Conservation (phyloP, 164 flowering plant genomes). For the Houttuynia cordata region DNA sequence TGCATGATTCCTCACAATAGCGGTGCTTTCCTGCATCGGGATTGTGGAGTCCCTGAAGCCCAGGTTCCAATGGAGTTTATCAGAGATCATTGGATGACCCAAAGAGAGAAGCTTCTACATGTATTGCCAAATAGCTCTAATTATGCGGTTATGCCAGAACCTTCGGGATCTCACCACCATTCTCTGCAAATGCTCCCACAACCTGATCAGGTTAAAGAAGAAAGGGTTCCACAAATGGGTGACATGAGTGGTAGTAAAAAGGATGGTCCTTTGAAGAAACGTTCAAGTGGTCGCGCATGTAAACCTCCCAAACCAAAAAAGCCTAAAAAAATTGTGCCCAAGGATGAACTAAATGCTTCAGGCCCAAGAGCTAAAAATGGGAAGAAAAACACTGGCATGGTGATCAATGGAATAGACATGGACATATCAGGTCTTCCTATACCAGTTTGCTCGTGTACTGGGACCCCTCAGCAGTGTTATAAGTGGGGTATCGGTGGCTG, state of each 20-base stretch:
- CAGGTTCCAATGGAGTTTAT: slow-evolving; percentile 38
- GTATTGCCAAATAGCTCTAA: slow-evolving; percentile 35
- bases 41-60: slow-evolving; percentile 31
- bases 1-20: slow-evolving; percentile 25
- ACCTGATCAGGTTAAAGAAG: slow-evolving; percentile 25
- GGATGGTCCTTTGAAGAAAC: slow-evolving; percentile 39
- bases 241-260: slow-evolving; percentile 24
- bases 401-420: slow-evolving; percentile 68
- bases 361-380: slow-evolving; percentile 35
- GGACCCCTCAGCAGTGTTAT: slow-evolving; percentile 75
- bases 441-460: slow-evolving; percentile 84
- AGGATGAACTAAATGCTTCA: slow-evolving; percentile 27
- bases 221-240: slow-evolving; percentile 21
- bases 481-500: slow-evolving; percentile 97
- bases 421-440: slow-evolving; percentile 73
- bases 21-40: slow-evolving; percentile 42
- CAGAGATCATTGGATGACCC: slow-evolving; percentile 48
- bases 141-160: slow-evolving; percentile 31
- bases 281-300: slow-evolving; percentile 20
- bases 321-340: slow-evolving; percentile 31
- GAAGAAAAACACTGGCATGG: slow-evolving; percentile 47
- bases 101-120: slow-evolving; percentile 39
- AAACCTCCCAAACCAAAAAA: slow-evolving; percentile 51
- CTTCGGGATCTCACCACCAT: slow-evolving; percentile 36
- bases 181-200: slow-evolving; percentile 40